phyloP scores from a whole-genome alignment of 257 asterid species.

The Anisodus acutangulus region DNA sequence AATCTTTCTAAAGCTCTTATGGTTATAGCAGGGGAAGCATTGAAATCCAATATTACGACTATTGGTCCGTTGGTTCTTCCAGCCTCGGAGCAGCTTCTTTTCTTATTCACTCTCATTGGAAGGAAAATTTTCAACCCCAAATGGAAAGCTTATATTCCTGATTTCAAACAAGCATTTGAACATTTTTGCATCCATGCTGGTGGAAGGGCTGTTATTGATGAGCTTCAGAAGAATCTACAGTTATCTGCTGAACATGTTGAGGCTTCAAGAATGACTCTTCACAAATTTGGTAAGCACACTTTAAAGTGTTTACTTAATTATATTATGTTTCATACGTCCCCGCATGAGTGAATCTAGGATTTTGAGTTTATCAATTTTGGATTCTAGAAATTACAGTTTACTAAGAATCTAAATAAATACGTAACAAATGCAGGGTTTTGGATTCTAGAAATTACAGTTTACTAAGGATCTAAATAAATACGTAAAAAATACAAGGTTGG shows the following conservation, averaged over 20 bases:
- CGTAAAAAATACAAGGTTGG: too few relatives aligned
- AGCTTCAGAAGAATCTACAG: slow-evolving; percentile 83
- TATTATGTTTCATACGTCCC: not conserved
- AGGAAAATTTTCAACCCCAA: slow-evolving; percentile 77
- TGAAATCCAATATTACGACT: slow-evolving; percentile 84
- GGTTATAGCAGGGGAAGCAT: slow-evolving; percentile 89
- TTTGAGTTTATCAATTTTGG: not conserved
- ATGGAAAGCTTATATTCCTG: slow-evolving; percentile 90
- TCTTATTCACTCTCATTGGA: slow-evolving; percentile 75
- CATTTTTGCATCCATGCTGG: slow-evolving; percentile 93
- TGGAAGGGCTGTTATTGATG: slow-evolving; percentile 87
- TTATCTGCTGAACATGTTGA: slow-evolving; percentile 87
- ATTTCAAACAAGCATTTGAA: slow-evolving; percentile 79
- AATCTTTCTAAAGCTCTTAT: slow-evolving; percentile 76
- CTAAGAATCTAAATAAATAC: too few relatives aligned
- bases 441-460: too few relatives aligned
- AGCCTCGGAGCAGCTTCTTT: slow-evolving; percentile 78
- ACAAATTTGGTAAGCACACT: slow-evolving; percentile 55
- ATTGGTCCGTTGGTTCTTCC: slow-evolving; percentile 87
- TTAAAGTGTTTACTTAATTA: not conserved
- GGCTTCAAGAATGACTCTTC: slow-evolving; percentile 90
- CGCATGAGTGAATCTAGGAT: too few relatives aligned
- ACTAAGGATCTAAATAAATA: too few relatives aligned
- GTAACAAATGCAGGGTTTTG: too few relatives aligned
- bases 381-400: not conserved